Evolutionary conservation across 2,329 filamentous ascomycete species (phyloP).

Genomic region (Microsporum canis): DNA sequence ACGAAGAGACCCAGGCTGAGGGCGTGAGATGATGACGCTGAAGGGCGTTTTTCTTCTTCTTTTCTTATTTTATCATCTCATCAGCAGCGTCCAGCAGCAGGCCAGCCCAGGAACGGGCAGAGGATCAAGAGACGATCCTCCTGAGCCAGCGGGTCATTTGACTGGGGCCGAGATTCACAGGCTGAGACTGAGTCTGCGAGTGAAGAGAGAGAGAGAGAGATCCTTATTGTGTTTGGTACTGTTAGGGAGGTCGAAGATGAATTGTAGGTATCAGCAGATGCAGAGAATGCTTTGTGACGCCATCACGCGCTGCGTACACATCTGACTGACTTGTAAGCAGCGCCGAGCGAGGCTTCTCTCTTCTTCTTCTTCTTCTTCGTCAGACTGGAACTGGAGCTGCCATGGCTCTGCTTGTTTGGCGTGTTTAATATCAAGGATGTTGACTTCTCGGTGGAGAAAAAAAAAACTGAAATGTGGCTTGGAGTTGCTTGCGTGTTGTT

Average conservation of each 20-base stretch:
- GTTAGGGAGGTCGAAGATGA: neutral
- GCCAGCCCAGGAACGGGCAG: neutral
- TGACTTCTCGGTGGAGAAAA: neutral
- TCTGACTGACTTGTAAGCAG: too few species aligned
- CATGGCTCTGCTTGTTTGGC: neutral
- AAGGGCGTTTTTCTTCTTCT: neutral
- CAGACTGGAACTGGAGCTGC: neutral
- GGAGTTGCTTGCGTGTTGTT: neutral
- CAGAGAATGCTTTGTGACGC: neutral
- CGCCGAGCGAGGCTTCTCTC: too few species aligned
- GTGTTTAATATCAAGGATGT: neutral
- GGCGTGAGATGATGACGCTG: neutral
- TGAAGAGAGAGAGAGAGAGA: neutral
- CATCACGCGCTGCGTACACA: neutral
- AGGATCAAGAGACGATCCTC: slow-evolving; percentile 1
- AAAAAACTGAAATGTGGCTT: neutral
- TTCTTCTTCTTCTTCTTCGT: too few species aligned
- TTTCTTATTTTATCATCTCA: too few species aligned
- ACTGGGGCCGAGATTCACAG: neutral
- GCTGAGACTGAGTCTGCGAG: neutral
- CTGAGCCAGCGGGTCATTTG: neutral
- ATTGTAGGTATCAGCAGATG: neutral
- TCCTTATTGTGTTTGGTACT: neutral
- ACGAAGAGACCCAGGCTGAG: neutral
- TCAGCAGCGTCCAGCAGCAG: neutral